Percentiles rank a stretch among this genome's conserved stretches.
phyloP scores from a whole-genome alignment of 2,329 filamentous ascomycete species.

The Thermochaetoides dissita region DNA sequence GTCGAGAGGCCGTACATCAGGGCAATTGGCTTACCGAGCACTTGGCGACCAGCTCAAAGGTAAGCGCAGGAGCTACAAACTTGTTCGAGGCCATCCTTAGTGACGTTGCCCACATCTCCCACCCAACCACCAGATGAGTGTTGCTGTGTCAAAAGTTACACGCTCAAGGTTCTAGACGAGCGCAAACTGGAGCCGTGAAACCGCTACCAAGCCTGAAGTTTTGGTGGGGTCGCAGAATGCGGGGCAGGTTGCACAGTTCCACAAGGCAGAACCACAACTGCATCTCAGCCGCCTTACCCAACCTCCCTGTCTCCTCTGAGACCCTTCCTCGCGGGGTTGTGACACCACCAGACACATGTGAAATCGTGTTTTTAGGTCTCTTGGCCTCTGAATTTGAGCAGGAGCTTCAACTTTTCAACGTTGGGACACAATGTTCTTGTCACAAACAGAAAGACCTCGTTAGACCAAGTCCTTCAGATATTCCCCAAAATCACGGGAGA shows the following conservation, averaged over 20 bases:
- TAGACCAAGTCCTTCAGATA: too few species aligned
- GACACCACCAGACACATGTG: too few species aligned
- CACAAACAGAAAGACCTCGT: too few species aligned
- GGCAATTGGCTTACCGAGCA: conserved; percentile 54
- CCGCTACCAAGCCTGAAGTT: background rate
- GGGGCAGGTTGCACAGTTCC: background rate
- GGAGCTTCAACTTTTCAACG: too few species aligned
- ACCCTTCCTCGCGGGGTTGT: too few species aligned
- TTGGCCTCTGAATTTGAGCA: too few species aligned
- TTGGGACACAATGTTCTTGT: too few species aligned
- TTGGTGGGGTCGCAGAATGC: background rate
- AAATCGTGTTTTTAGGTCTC: too few species aligned
- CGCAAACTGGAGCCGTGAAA: background rate
- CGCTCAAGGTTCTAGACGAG: background rate
- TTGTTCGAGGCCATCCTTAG: conserved; percentile 34
- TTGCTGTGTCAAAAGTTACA: background rate
- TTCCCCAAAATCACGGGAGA: too few species aligned
- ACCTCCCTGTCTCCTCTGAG: too few species aligned
- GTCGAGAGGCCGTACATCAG: conserved; percentile 4
- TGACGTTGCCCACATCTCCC: conserved; percentile 16
- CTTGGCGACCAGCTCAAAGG: conserved; percentile 61
- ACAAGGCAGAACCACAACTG: too few species aligned
- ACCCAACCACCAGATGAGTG: conserved; percentile 3
- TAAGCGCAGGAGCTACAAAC: conserved; percentile 51
- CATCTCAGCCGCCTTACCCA: too few species aligned